Evolutionary conservation across 345 rosid species (phyloP), one percentile per base, ranked within the genome.

Genomic region (Citrus unshiu): DNA sequence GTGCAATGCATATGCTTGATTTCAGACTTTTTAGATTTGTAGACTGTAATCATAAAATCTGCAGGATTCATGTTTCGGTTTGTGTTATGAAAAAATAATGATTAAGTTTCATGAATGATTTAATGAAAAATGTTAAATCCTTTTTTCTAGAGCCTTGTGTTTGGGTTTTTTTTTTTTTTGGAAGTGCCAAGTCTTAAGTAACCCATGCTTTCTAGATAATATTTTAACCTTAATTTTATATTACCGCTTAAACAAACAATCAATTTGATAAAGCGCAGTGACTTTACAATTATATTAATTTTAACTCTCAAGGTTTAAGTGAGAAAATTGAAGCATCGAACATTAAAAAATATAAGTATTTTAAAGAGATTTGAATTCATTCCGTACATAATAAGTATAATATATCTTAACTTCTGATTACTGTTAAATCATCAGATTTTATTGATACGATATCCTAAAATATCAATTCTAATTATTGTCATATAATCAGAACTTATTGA

Each of bases 381-480:
- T 13, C 0, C 0, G 0, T 46, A 46, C 5, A 1, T 10, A 46
- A 46, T 46, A 3, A 46, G 5, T 13, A 0, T 46, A 0, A 3
- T 46, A 46, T 13, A 46, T 12, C 18, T 46, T 12, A 13, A 0
- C 0, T 1, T 46, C 0, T 12, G 1, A 12, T 46, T 13, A 46
- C 13, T 46, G 5, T 46, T 0, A 46, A 4, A 46, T 13, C 13
- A 46, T 46, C 5, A 13, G 0, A 46, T 46, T 0, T 46, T 46
- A 46, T 43, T 46, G 18, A 46, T 3, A 3, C 16, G 5, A 46
- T 46, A 13, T 12, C 0, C 0, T 9, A 13, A 46, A 40, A 40
- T 40, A 40, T 40, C 13, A 9, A 2, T 40, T 40, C 0, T 40
- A 9, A 40, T 9, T 40, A 40, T 40, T 40, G 13, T 40, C 1